A percentile compares a stretch with the other conserved stretches of the same genome.
Conservation (phyloP, 140 eudicot species). For the Stevia rebaudiana region DNA sequence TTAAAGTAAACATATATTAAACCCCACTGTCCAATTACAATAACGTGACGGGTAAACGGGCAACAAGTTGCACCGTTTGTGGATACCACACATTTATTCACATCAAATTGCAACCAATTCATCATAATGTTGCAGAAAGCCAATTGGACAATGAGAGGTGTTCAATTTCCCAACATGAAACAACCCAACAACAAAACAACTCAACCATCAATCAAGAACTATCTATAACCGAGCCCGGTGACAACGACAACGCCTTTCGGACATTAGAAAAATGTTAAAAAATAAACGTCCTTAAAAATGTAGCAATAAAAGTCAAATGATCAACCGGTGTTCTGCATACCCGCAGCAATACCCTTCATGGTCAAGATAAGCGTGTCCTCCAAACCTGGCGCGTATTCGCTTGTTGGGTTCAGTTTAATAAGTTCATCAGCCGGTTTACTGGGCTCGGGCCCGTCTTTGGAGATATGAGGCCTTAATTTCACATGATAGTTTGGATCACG, state of each 20-base stretch:
- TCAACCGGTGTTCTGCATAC: slow-evolving; percentile 95
- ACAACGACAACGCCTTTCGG: not conserved
- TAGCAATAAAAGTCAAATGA: not conserved
- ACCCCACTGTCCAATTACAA: no score
- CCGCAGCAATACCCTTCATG: slow-evolving; percentile 99
- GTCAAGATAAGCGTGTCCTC: slow-evolving; percentile 96
- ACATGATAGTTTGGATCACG: slow-evolving; percentile 78
- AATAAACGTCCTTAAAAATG: slow-evolving; percentile 3
- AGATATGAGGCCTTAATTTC: slow-evolving; percentile 68
- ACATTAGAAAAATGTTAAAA: slow-evolving; percentile 3
- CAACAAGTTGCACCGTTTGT: no score
- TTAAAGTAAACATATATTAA: no score
- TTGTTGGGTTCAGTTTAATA: slow-evolving; percentile 73
- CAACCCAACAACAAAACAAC: slow-evolving; percentile 14
- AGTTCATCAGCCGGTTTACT: slow-evolving; percentile 60
- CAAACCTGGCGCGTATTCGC: slow-evolving; percentile 97
- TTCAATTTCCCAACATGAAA: not conserved
- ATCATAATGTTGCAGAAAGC: slow-evolving; percentile 2
- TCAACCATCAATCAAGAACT: not conserved
- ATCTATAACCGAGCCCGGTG: slow-evolving; percentile 8
- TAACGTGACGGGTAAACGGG: no score
- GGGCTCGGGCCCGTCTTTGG: slow-evolving; percentile 55
- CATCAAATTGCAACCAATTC: slow-evolving; percentile 3
- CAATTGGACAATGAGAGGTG: not conserved
- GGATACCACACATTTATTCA: slow-evolving; percentile 6